Conservation (phyloP, 345 rosid genomes). For the Isatis tinctoria region DNA sequence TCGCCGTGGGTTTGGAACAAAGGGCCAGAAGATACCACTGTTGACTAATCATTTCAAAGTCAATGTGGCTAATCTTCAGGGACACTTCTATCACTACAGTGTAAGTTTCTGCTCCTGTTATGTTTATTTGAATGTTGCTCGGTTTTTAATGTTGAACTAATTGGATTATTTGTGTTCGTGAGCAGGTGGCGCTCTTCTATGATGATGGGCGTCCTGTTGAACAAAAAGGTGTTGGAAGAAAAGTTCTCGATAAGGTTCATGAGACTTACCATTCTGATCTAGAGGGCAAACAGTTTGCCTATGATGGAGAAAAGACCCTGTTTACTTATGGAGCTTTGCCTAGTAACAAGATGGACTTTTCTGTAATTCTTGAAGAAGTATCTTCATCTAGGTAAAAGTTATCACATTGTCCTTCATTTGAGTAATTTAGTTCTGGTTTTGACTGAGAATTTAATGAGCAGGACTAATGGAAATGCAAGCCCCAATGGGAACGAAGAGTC, state of each 20-base stretch:
- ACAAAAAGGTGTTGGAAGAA: conserved; percentile 75
- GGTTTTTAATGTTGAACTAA: not conserved
- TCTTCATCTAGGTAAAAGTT: conserved; percentile 48
- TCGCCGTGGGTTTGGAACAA: conserved; percentile 64
- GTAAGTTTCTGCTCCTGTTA: conserved; percentile 35
- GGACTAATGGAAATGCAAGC: conserved; percentile 57
- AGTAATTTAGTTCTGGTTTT: not conserved
- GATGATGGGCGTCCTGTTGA: conserved; percentile 94
- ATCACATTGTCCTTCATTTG: not conserved
- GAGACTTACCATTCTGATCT: conserved; percentile 64
- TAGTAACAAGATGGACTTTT: conserved; percentile 65
- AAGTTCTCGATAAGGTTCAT: conserved; percentile 62
- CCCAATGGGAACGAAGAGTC: conserved; percentile 44
- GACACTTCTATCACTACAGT: conserved; percentile 67
- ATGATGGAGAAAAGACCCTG: conserved; percentile 89
- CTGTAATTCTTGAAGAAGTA: conserved; percentile 71
- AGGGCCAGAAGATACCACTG: conserved; percentile 57
- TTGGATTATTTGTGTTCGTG: not conserved
- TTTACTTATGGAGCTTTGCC: conserved; percentile 82
- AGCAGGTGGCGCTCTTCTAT: conserved; percentile 61
- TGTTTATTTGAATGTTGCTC: not conserved
- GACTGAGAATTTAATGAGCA: conserved; percentile 11
- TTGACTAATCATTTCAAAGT: conserved; percentile 86
- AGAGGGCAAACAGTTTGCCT: conserved; percentile 76
- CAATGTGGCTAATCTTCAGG: conserved; percentile 48